Evolutionary conservation across 257 asterid species (phyloP).

Genomic region (Misopates orontium): DNA sequence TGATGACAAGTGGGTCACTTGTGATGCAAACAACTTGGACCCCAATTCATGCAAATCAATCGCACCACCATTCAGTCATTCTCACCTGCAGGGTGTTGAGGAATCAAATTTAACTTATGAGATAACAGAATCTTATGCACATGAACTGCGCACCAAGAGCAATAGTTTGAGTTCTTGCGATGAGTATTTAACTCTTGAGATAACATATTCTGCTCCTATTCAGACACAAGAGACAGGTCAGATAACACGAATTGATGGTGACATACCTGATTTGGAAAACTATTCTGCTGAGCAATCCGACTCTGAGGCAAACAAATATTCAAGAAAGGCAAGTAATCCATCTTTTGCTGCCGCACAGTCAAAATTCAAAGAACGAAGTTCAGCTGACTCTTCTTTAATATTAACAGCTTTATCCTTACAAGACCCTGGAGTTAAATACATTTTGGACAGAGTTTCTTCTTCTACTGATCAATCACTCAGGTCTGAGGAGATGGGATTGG

Average conservation of each 20-base stretch:
- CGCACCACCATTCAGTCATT: conserved; percentile 29
- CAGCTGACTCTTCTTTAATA: conserved; percentile 45
- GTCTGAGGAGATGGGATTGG: conserved; percentile 40
- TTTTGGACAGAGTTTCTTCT: conserved; percentile 39
- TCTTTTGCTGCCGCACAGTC: conserved; percentile 90
- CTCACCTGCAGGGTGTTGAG: conserved; percentile 31
- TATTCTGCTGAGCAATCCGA: conserved; percentile 45
- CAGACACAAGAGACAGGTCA: conserved; percentile 34
- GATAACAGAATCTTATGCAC: conserved; percentile 35
- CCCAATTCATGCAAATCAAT: conserved; percentile 23
- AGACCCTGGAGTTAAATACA: conserved; percentile 45
- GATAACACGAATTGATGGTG: conserved; percentile 30
- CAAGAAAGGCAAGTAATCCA: conserved; percentile 70
- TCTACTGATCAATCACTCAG: conserved; percentile 38
- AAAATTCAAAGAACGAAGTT: conserved; percentile 75
- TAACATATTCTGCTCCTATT: conserved; percentile 36
- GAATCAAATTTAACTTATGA: conserved; percentile 31
- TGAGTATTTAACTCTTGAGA: conserved; percentile 25
- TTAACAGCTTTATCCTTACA: conserved; percentile 36
- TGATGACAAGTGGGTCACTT: conserved; percentile 25
- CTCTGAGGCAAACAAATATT: conserved; percentile 41
- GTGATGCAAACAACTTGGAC: conserved; percentile 22
- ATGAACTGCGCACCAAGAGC: too few relatives aligned
- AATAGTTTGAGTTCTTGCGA: too few relatives aligned
- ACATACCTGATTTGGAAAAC: conserved; percentile 27